Base-by-base conservation (phyloP, 139 green algal genomes). In the Closterium sp. region DNA sequence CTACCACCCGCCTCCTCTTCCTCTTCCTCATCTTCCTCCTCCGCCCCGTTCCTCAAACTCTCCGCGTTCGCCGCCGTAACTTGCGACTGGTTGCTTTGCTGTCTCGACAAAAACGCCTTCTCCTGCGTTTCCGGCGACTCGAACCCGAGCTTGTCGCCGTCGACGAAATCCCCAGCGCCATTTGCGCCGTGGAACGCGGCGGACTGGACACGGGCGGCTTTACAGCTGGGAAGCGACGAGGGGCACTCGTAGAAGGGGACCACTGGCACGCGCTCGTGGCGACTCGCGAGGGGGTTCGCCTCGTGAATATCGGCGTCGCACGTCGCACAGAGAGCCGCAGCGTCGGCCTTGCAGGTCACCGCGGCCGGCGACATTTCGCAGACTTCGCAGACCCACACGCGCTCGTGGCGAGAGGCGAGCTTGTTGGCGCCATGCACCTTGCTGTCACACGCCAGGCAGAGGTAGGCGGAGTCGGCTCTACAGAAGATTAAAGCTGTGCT, bases 321-420 rank as follows among this genome's bases (percentile, higher is more conserved):
- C 34, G 89, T 34, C 7, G 33, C 33, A 91, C 91, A 94, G 16
- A 94, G 89, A 21, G 83, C 69, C n/a, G 89, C 91, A 23, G 89
- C 89, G 89, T 94, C 91, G 23, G 89, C 81, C 38, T 87, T 86
- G 84, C 91, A 94, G 28, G 66, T 87, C 8, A 94, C 84, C n/a
- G 28, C 84, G 3, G 91, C 91, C 19, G 91, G 91, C 23, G 34
- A 25, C 25, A 34, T 33, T 35, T 94, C 91, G 84, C 91, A 94
- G 21, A 93, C 89, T 31, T 94, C 91, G 89, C 91, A 94, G 28
- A 94, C 28, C 76, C 81, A 94, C n/a, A 87, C 83, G 6, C 91
- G 84, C 89, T 93, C 91, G 89, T 94, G 91, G 5, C 91, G 34
- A 25, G 35, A 34, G 31, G 89, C 91, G 33, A 94, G 32, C 84